Evolutionary conservation across 305 asterid species (phyloP), one percentile per base, ranked within the genome.

Genomic region (Caryopteris hybrid): DNA sequence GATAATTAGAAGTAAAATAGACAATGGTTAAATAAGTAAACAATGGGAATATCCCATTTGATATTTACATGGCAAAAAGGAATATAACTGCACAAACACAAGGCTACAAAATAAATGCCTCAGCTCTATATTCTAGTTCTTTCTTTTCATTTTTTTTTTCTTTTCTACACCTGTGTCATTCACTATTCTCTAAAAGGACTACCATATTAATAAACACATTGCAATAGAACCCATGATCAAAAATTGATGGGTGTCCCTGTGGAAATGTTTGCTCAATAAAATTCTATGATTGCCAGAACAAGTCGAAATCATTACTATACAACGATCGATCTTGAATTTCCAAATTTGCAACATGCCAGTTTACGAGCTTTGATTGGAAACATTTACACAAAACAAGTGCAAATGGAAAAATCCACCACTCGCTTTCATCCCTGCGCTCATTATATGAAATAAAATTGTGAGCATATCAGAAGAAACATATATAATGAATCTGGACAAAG

Each of bases 331-430:
- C 98, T 68, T 91, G 98, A 75, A 91, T 91, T 84, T 95, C 99
- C 87, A 95, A 72, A 85, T 89, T 89, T n/a, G 98, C 98, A 1
- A 88, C 90, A 63, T 91, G 98, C 95, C 96, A 91, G 70, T 92
- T 91, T 59, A 95, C 77, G 66, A 95, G 89, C 94, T 81, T 82
- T 12, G 90, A 91, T 64, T 91, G 99, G 77, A 92, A 77, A 75
- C 92, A 86, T 83, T 95, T 95, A 83, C 97, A 95, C 76, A 86
- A 47, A 36, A 89, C 78, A 71, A 95, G 86, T 53, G 91, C 95
- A 39, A 85, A 78, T 23, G 99, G 99, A 51, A 95, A 95, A 34
- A 95, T 91, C 99, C 99, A 95, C 99, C 98, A 95, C 62, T 88
- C 99, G 70, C 94, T 85, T 84, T 92, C 99, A 72, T 88, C 99